phyloP scores from a whole-genome alignment of 2,329 filamentous ascomycete genomes.

The Botrytis deweyae region DNA sequence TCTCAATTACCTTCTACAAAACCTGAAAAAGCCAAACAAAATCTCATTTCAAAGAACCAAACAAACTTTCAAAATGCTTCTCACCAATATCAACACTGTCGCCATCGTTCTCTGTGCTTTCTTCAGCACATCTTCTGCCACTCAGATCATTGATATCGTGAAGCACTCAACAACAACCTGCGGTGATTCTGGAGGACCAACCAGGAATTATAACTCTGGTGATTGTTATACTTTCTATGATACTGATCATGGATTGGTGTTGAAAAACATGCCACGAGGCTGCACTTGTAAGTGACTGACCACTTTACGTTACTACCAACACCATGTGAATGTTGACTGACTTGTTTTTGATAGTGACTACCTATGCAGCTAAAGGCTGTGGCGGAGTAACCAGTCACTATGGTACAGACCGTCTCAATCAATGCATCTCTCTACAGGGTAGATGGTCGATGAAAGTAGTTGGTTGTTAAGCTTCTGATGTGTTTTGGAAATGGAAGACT shows the following conservation, averaged over 20 bases:
- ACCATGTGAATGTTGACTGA: background rate
- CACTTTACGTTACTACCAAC: background rate
- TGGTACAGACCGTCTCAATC: background rate
- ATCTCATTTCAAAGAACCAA: background rate
- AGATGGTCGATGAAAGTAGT: background rate
- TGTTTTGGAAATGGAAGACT: background rate
- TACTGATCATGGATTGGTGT: background rate
- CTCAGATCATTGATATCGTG: background rate
- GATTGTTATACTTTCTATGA: background rate
- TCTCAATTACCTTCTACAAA: background rate
- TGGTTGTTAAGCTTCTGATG: background rate
- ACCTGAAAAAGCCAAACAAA: background rate
- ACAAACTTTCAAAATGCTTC: background rate
- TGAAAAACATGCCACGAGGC: background rate
- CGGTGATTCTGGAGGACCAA: background rate
- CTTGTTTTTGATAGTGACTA: background rate
- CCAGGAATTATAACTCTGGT: background rate
- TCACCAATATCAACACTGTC: background rate
- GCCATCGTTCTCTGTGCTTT: background rate
- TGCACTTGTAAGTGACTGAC: background rate
- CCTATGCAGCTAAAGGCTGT: background rate
- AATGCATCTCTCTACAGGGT: background rate
- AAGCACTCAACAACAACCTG: background rate
- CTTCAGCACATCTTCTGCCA: background rate
- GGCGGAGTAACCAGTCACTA: background rate